phyloP scores from a whole-genome alignment of 768 basidiomycete genomes.

The Lactifluus pinguis region DNA sequence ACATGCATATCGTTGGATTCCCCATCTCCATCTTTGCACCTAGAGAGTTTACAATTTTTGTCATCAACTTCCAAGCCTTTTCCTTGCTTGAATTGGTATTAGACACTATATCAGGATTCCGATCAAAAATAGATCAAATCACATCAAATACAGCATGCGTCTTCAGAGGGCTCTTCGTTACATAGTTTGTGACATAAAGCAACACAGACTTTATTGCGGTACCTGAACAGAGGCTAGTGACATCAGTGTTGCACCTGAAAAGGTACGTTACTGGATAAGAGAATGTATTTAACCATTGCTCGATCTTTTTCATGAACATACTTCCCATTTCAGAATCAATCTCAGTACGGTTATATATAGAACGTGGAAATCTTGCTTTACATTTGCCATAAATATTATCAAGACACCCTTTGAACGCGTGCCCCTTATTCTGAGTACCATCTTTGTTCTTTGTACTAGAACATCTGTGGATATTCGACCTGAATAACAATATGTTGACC shows the following conservation, averaged over 20 bases:
- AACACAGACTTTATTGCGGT: no score
- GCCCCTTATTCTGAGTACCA: background rate
- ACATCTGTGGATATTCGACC: background rate
- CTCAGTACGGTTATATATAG: background rate
- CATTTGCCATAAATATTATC: background rate
- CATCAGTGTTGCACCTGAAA: background rate
- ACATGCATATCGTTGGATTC: no score
- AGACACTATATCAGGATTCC: no score
- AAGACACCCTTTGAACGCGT: background rate
- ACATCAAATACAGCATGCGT: no score
- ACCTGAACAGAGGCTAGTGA: background rate
- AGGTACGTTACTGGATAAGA: background rate
- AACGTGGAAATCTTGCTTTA: no score
- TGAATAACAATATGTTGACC: background rate
- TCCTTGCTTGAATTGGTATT: no score
- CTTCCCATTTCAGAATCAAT: background rate
- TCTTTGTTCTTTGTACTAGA: background rate
- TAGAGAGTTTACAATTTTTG: no score
- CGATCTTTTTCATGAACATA: background rate
- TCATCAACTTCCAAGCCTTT: no score
- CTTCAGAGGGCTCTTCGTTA: no score
- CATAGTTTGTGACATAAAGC: background rate
- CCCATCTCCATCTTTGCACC: no score
- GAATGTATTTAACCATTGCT: background rate
- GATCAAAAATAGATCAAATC: no score